Conservation (phyloP, 208 protist species). For the Trypanosoma theileri region DNA sequence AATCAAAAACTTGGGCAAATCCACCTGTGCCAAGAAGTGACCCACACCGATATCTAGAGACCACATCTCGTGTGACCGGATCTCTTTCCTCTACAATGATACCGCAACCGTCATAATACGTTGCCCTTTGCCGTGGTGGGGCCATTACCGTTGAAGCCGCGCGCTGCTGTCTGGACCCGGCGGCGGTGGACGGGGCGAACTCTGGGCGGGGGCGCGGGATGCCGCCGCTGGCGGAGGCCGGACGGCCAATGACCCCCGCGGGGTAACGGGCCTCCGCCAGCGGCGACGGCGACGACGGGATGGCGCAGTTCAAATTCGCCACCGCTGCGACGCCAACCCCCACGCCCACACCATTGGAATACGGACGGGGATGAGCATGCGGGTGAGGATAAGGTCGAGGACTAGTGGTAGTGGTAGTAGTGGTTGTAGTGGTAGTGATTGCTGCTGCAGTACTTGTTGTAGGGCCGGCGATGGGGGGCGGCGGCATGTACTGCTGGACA, state of each 20-base stretch:
- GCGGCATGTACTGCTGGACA: conserved; percentile 28
- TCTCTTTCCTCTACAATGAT: conserved; percentile 43
- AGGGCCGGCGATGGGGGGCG: conserved; percentile 28
- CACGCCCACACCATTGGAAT: too few relatives aligned
- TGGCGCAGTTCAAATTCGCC: conserved; percentile 34
- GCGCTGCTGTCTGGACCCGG: neutral
- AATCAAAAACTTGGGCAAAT: conserved; percentile 64
- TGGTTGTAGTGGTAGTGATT: too few relatives aligned
- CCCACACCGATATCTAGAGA: conserved; percentile 46
- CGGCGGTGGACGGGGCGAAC: conserved; percentile 5
- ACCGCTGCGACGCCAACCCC: conserved; percentile 13
- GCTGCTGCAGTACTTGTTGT: too few relatives aligned
- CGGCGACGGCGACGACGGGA: conserved; percentile 41
- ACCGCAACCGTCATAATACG: conserved; percentile 34
- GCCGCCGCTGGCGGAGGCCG: too few relatives aligned
- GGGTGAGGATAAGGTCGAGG: too few relatives aligned
- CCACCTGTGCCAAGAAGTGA: conserved; percentile 65
- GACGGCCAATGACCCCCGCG: too few relatives aligned
- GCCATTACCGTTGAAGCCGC: conserved; percentile 27
- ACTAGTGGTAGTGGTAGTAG: too few relatives aligned
- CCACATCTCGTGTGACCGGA: conserved; percentile 27
- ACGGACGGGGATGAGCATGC: too few relatives aligned
- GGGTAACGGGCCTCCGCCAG: conserved; percentile 39
- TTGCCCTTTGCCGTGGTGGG: conserved; percentile 5
- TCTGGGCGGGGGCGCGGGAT: too few relatives aligned